A percentile compares a stretch with the other conserved stretches of the same genome.
Conservation (phyloP, 352 stramenopile genomes). For the Globisporangium solare region DNA sequence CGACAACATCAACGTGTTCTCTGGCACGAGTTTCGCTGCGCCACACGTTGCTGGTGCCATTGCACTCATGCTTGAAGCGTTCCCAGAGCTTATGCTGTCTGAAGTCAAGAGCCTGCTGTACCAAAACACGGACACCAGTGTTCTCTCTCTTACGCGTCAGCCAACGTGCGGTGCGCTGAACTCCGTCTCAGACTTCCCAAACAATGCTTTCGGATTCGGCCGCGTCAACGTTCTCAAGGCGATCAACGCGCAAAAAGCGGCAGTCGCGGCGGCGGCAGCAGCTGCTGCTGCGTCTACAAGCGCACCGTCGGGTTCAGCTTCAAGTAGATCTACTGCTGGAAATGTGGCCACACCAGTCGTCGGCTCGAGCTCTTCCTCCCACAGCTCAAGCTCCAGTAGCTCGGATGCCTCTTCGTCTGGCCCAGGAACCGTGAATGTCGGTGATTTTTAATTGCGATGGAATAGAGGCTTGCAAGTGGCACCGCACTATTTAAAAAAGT, state of each 20-base stretch:
- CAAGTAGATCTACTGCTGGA: constrained; percentile 1
- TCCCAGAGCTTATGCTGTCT: constrained; percentile 18
- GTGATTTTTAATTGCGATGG: constrained; percentile 4
- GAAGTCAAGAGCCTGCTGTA: constrained; percentile 25
- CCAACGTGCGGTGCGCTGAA: constrained; percentile 5
- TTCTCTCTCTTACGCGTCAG: constrained; percentile 8
- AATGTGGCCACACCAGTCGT: background rate
- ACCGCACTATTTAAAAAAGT: background rate
- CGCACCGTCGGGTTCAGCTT: background rate
- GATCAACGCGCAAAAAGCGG: constrained; percentile 15
- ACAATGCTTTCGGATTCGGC: constrained; percentile 56
- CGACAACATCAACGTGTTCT: constrained; percentile 13
- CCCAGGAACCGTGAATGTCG: constrained; percentile 12
- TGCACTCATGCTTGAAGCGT: constrained; percentile 32
- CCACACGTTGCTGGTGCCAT: constrained; percentile 35
- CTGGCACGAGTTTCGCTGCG: constrained; percentile 33
- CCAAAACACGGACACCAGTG: constrained; percentile 10
- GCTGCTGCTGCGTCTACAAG: background rate
- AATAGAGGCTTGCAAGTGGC: no score
- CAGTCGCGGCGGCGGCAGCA: background rate
- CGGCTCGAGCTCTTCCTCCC: background rate
- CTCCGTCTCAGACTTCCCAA: constrained; percentile 26
- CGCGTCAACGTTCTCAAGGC: constrained; percentile 37
- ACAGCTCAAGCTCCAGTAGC: constrained; percentile 1
- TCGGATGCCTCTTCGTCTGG: background rate